A percentile compares a stretch with the other conserved stretches of the same genome.
Conservation (phyloP, 2,329 filamentous ascomycete species). For the Phyllachora maydis region DNA sequence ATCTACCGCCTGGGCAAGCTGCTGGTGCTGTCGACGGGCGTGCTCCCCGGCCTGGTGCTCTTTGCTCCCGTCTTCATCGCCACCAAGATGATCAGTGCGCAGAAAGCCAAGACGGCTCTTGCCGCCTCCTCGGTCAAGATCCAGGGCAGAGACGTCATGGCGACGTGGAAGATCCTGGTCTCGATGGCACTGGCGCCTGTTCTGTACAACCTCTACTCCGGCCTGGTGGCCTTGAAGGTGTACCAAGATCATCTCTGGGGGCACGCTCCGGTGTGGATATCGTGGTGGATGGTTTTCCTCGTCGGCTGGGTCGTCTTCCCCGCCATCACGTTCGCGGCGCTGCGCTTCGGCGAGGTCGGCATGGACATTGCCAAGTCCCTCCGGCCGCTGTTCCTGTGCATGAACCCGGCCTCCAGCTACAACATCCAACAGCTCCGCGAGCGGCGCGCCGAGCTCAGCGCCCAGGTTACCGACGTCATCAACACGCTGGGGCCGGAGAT, state of each 20-base stretch:
- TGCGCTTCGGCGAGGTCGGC: constrained; percentile 91
- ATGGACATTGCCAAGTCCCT: constrained; percentile 98
- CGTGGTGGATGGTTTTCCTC: constrained; percentile 56
- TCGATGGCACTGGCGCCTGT: constrained; percentile 64
- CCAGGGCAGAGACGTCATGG: constrained; percentile 73
- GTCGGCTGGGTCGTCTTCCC: constrained; percentile 67
- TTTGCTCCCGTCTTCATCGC: constrained; percentile 79
- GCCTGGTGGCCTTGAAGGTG: constrained; percentile 54
- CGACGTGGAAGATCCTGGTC: constrained; percentile 87
- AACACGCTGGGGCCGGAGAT: constrained; percentile 90
- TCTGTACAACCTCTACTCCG: constrained; percentile 65
- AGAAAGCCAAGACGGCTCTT: constrained; percentile 66
- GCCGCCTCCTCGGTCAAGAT: constrained; percentile 79
- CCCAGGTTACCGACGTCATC: constrained; percentile 76
- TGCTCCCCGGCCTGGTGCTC: constrained; percentile 67
- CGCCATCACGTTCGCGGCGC: constrained; percentile 73
- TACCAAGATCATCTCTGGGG: constrained; percentile 68
- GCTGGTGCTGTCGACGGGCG: constrained; percentile 52
- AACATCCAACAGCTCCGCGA: constrained; percentile 60
- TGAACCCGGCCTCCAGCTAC: constrained; percentile 70
- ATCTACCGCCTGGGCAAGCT: constrained; percentile 69
- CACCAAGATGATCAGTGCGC: constrained; percentile 61
- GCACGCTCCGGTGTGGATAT: constrained; percentile 59
- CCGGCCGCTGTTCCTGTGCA: constrained; percentile 64
- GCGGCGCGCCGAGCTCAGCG: constrained; percentile 52